Conservation (phyloP, 2,329 filamentous ascomycete genomes). For the Cephalotrichum gorgonifer region DNA sequence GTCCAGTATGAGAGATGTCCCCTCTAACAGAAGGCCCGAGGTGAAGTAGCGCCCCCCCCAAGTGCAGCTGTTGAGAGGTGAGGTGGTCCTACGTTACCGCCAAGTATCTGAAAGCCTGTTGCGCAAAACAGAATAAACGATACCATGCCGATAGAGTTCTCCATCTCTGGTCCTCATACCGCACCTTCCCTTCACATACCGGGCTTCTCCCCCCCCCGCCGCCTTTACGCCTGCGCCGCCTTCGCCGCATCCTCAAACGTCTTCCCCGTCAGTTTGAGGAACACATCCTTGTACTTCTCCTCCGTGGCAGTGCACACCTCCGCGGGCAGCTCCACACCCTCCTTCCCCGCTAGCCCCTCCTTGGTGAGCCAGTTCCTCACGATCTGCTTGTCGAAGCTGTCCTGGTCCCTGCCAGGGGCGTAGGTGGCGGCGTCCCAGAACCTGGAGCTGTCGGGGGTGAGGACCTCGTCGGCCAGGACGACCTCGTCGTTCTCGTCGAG, state of each 20-base stretch:
- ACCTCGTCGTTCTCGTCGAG: conserved; percentile 18
- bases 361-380: conserved; percentile 72
- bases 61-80: no score
- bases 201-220: background rate
- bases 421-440: conserved; percentile 69
- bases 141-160: no score
- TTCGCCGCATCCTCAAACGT: conserved; percentile 23
- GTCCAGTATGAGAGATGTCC: no score
- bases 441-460: conserved; percentile 73
- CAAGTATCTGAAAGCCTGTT: background rate
- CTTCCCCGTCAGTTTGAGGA: conserved; percentile 51
- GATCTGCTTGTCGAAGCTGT: conserved; percentile 83
- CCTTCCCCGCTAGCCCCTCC: conserved; percentile 43
- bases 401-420: conserved; percentile 61
- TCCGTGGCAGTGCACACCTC: conserved; percentile 60
- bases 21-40: no score
- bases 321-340: conserved; percentile 45
- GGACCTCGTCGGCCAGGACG: conserved; percentile 61
- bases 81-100: background rate
- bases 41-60: no score
- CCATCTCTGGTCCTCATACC: background rate
- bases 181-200: background rate
- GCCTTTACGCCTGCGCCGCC: no score
- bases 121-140: background rate
- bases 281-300: conserved; percentile 68